Percentiles rank a stretch among this genome's conserved stretches.
phyloP scores from a whole-genome alignment of 805 yeast species.

The Spathaspora gorwiae region DNA sequence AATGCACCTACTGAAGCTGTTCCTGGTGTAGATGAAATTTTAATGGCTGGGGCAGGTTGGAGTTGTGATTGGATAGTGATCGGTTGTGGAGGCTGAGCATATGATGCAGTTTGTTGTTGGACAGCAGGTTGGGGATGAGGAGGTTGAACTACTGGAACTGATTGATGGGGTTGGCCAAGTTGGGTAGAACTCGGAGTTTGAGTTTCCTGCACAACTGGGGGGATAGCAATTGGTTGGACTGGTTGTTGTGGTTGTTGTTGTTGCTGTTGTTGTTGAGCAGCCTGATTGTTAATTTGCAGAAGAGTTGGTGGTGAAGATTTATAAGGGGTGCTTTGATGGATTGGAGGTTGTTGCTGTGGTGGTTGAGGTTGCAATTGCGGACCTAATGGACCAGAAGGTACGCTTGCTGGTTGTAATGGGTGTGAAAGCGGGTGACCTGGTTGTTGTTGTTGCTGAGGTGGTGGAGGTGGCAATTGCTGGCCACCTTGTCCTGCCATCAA shows the following conservation, averaged over 20 bases:
- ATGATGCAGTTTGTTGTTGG: conserved; percentile 1
- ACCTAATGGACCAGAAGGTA: background rate
- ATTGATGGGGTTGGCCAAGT: background rate
- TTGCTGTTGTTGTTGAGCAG: background rate
- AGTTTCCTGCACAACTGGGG: conserved; percentile 1
- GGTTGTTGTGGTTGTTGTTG: conserved; percentile 5
- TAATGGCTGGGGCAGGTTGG: background rate
- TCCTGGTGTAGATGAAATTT: background rate
- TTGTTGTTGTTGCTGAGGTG: conserved; percentile 10
- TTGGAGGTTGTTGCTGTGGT: conserved; percentile 8
- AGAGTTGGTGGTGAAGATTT: conserved; percentile 8
- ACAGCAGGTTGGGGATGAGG: background rate
- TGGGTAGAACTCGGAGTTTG: conserved; percentile 4
- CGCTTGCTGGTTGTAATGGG: conserved; percentile 1
- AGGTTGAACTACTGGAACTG: background rate
- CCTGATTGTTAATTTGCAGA: conserved; percentile 4
- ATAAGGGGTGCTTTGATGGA: conserved; percentile 13
- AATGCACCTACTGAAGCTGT: background rate
- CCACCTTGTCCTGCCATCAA: background rate
- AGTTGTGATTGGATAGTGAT: background rate
- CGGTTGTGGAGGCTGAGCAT: conserved; percentile 4
- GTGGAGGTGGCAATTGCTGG: conserved; percentile 5
- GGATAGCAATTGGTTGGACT: conserved; percentile 2
- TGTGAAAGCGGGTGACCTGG: conserved; percentile 3
- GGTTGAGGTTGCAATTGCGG: conserved; percentile 12